A percentile compares a stretch with the other conserved stretches of the same genome.
Evolutionary conservation across 2,329 filamentous ascomycete species (phyloP).

Genomic region (Taxawa tesnikishii): DNA sequence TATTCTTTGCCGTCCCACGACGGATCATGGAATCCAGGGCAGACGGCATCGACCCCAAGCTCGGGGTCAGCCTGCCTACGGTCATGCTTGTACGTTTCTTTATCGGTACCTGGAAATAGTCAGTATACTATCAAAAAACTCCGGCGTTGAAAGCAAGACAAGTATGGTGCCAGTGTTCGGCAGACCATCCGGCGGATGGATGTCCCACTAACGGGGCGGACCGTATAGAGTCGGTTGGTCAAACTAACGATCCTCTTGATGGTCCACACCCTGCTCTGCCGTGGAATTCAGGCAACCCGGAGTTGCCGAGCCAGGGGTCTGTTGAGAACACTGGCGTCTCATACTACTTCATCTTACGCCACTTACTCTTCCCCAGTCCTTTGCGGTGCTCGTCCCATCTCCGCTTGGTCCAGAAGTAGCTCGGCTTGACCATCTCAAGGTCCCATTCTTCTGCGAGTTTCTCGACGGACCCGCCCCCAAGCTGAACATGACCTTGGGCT

Average conservation of each 20-base stretch:
- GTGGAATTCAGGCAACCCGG: no score
- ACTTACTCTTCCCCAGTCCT: constrained; percentile 42
- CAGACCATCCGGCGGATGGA: no score
- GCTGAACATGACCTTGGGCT: constrained; percentile 57
- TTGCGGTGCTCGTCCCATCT: constrained; percentile 67
- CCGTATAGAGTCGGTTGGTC: no score
- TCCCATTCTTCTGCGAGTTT: constrained; percentile 55
- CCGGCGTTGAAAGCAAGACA: no score
- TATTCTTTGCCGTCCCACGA: constrained; percentile 53
- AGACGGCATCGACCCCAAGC: constrained; percentile 4
- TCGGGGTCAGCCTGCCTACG: constrained; percentile 22
- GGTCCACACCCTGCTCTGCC: no score
- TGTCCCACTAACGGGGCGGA: no score
- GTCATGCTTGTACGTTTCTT: constrained; percentile 27
- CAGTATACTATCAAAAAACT: no score
- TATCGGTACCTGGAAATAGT: constrained; percentile 23
- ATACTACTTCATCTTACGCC: no score
- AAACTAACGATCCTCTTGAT: no score
- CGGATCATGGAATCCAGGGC: constrained; percentile 11
- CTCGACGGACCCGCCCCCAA: constrained; percentile 59
- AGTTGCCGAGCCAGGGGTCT: no score
- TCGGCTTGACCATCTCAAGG: constrained; percentile 53
- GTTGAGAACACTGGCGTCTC: no score
- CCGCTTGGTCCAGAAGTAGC: constrained; percentile 68
- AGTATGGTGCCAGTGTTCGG: no score